These are phyloP conservation scores for Fusarium oxysporum DNA, from an alignment of 2,329 filamentous ascomycete species.

Conservation along the genomic window DNA sequence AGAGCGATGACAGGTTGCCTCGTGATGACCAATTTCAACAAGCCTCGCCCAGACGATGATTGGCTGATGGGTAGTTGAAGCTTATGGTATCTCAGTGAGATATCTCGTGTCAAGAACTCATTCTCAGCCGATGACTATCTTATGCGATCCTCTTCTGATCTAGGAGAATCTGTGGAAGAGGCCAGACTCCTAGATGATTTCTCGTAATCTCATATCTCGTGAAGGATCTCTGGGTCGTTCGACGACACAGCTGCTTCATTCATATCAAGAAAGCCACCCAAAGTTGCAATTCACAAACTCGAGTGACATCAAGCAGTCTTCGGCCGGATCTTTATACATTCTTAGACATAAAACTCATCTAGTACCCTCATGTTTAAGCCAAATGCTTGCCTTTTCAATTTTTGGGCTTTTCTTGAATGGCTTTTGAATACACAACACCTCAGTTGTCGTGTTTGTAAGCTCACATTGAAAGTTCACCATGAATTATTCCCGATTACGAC, in stretches of 20 bases:
- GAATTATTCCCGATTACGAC: background rate
- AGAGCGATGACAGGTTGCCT: background rate
- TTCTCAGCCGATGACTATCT: background rate
- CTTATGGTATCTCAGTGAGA: background rate
- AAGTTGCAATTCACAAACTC: background rate
- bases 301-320: background rate
- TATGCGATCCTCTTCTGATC: background rate
- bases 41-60: background rate
- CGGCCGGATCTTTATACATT: background rate
- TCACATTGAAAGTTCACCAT: background rate
- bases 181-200: background rate
- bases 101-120: background rate
- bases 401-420: too few relatives aligned
- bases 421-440: too few relatives aligned
- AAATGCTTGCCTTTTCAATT: too few relatives aligned
- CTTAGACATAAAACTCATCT: background rate
- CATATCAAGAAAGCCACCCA: background rate
- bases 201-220: background rate
- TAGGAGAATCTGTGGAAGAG: background rate
- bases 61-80: too few relatives aligned
- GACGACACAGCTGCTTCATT: background rate
- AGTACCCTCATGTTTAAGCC: background rate
- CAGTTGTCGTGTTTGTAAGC: background rate
- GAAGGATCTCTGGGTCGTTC: background rate
- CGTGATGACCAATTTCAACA: background rate